These are phyloP conservation scores for Agrostemma githago DNA, from an alignment of 148 eudicot species.

Conservation along the genomic window DNA sequence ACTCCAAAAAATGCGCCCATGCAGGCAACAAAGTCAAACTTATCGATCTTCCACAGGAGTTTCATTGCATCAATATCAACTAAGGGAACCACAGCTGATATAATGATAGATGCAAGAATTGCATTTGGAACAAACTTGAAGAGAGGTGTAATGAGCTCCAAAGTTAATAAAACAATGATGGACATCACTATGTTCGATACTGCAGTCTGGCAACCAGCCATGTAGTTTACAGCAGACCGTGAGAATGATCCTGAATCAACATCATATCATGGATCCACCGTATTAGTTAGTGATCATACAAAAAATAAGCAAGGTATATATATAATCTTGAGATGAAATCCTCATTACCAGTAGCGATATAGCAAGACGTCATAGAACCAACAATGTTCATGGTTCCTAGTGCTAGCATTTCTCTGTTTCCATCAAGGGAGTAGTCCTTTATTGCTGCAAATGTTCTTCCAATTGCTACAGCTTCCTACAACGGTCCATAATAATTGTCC, in stretches of 20 bases:
- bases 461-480: conserved; percentile 82
- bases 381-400: conserved; percentile 78
- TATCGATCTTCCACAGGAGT: conserved; percentile 64
- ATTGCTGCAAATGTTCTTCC: conserved; percentile 84
- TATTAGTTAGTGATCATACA: background rate
- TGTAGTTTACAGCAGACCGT: conserved; percentile 61
- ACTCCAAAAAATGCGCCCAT: conserved; percentile 80
- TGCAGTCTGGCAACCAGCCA: conserved; percentile 69
- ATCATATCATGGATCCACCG: background rate
- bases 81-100: conserved; percentile 64
- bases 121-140: conserved; percentile 65
- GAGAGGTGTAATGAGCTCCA: conserved; percentile 56
- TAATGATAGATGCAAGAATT: conserved; percentile 60
- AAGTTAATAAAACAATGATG: conserved; percentile 41
- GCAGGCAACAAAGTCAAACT: conserved; percentile 62
- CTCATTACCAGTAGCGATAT: conserved; percentile 67
- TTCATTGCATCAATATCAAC: conserved; percentile 49
- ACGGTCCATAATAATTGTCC: background rate
- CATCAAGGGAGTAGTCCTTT: conserved; percentile 81
- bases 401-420: conserved; percentile 93
- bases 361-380: conserved; percentile 91
- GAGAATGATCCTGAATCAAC: conserved; percentile 58
- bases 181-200: conserved; percentile 75
- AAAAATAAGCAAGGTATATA: background rate
- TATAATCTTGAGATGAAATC: background rate